phyloP scores from a whole-genome alignment of 2,329 filamentous ascomycete genomes.

The Fusarium robinianum region DNA sequence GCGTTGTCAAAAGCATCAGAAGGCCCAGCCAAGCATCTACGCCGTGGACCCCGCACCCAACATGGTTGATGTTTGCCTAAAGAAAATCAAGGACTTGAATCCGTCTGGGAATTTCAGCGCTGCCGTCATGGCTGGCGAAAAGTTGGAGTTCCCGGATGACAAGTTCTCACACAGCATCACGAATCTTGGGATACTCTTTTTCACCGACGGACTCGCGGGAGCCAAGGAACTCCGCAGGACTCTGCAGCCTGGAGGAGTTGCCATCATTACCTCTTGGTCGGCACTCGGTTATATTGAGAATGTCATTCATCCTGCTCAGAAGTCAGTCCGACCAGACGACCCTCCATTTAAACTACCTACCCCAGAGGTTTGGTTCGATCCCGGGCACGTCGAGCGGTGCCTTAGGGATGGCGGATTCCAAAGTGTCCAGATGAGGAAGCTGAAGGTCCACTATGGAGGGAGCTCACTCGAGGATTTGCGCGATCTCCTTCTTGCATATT shows the following conservation, averaged over 20 bases:
- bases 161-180: conserved; percentile 46
- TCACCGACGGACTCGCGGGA: conserved; percentile 37
- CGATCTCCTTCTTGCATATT: no score
- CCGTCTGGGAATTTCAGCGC: conserved; percentile 7
- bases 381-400: no score
- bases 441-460: no score
- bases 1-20: no score
- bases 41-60: conserved; percentile 26
- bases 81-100: conserved; percentile 16
- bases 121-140: conserved; percentile 31
- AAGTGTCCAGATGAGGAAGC: no score
- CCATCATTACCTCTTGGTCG: conserved; percentile 42
- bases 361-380: conserved; percentile 7
- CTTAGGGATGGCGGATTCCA: no score
- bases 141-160: conserved; percentile 34
- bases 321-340: conserved; percentile 14
- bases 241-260: conserved; percentile 42
- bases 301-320: conserved; percentile 21
- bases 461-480: no score
- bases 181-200: conserved; percentile 47
- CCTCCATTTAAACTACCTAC: conserved; percentile 20
- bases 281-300: conserved; percentile 20
- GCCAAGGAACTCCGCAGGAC: conserved; percentile 45
- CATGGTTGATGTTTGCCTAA: conserved; percentile 31
- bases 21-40: conserved; percentile 6